phyloP scores from a whole-genome alignment of 495 filamentous ascomycete species.

The Xylaria curta region DNA sequence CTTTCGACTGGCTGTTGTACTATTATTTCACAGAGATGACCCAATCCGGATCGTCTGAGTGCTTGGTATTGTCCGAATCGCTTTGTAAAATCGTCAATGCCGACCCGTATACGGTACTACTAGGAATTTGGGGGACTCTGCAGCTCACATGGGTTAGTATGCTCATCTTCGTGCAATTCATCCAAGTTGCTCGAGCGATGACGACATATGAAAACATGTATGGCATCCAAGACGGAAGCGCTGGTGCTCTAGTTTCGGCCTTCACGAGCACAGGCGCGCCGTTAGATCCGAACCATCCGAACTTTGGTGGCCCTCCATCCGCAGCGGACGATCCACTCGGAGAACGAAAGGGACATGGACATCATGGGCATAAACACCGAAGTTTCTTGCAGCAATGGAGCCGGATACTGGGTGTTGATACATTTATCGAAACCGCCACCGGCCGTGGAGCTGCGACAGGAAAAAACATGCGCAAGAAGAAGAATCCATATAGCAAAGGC shows the following conservation, averaged over 20 bases:
- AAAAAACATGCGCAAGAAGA: slow-evolving; percentile 57
- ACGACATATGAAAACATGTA: slow-evolving; percentile 97
- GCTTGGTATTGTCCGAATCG: slow-evolving; percentile 74
- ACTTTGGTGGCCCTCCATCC: slow-evolving; percentile 45
- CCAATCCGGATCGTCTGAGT: slow-evolving; percentile 53
- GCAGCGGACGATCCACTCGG: slow-evolving; percentile 49
- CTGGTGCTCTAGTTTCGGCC: slow-evolving; percentile 75
- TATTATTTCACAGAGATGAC: slow-evolving; percentile 48
- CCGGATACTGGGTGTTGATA: slow-evolving; percentile 84
- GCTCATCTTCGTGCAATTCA: slow-evolving; percentile 88
- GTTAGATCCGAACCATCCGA: slow-evolving; percentile 55
- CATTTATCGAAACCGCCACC: slow-evolving; percentile 81
- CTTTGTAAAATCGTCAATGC: slow-evolving; percentile 76
- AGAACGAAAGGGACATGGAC: slow-evolving; percentile 47
- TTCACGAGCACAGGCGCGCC: slow-evolving; percentile 80
- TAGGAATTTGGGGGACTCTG: slow-evolving; percentile 76
- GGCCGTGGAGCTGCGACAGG: slow-evolving; percentile 60
- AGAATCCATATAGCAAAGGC: slow-evolving; percentile 86
- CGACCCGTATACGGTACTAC: slow-evolving; percentile 82
- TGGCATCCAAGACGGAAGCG: slow-evolving; percentile 63
- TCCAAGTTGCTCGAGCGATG: slow-evolving; percentile 88
- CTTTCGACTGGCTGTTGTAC: slow-evolving; percentile 59
- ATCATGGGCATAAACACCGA: slow-evolving; percentile 54
- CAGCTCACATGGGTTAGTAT: slow-evolving; percentile 95
- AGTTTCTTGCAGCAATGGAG: slow-evolving; percentile 81